These are phyloP conservation scores for Medicago arabica DNA, from an alignment of 306 rosid species.

Conservation along the genomic window DNA sequence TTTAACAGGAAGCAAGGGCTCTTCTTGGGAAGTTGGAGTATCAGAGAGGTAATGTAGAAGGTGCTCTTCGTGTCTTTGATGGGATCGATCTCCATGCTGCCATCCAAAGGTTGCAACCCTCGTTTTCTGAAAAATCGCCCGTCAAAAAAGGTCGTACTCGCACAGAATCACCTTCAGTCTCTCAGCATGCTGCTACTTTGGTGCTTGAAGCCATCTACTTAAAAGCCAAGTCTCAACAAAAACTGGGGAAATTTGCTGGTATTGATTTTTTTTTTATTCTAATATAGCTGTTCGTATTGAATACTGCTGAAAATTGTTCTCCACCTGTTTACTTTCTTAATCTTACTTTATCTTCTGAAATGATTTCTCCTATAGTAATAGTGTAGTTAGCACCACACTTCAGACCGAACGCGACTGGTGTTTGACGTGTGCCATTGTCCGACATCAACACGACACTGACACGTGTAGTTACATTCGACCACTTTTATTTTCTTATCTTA, in stretches of 20 bases:
- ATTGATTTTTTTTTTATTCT: not conserved
- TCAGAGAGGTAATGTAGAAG: constrained; percentile 95
- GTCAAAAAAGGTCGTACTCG: constrained; percentile 69
- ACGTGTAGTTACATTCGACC: not conserved
- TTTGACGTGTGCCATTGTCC: not conserved
- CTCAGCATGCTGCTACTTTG: constrained; percentile 90
- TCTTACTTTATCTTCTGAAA: constrained; percentile 32
- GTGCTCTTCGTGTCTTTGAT: constrained; percentile 91
- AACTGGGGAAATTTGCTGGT: constrained; percentile 80
- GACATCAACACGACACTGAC: not conserved
- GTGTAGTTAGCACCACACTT: not conserved
- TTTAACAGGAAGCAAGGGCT: constrained; percentile 93
- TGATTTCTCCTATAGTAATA: not conserved
- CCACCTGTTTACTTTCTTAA: constrained; percentile 15
- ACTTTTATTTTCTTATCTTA: not conserved
- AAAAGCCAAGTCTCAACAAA: constrained; percentile 90
- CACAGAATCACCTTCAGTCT: constrained; percentile 69
- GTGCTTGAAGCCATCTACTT: constrained; percentile 97
- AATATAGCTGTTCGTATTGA: not conserved
- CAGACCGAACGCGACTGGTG: not conserved
- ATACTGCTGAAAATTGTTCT: constrained; percentile 40
- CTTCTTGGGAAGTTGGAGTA: constrained; percentile 98
- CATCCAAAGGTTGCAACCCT: constrained; percentile 82
- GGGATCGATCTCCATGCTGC: constrained; percentile 97
- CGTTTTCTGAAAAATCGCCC: constrained; percentile 62